Base-by-base conservation (phyloP, 1,139 yeast genomes). In the Meyerozyma athensensis region DNA sequence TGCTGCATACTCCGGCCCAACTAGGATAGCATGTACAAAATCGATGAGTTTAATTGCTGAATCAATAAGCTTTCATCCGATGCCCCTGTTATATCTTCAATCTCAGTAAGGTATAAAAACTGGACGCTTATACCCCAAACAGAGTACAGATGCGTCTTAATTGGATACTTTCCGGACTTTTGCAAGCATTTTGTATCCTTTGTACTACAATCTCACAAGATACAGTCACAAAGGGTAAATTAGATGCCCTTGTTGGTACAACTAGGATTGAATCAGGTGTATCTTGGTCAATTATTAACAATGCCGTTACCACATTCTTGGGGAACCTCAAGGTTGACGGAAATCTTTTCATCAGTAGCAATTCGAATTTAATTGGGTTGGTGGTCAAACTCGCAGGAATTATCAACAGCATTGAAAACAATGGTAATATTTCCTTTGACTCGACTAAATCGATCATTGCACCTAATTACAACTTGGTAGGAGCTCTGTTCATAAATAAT, bases 261-360 rank as follows among this genome's bases (percentile, higher is more conserved):
- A 46, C 45, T 7, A 8, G 9, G 7, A 49, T 64, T 35, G 46
- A 51, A n/a, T 49, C 53, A 8, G 62, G 59, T 35, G 64, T 52
- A 13, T 61, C 52, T 42, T 63, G 61, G 59, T 61, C 69, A 16
- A 56, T 63, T 23, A 45, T 63, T 36, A 50, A 63, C 44, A 61
- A 61, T 40, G 57, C 58, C 18, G 38, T 48, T 35, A 44, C 56
- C 13, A 40, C 52, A 4, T 47, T 57, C 33, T 7, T 21, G 7
- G 47, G 49, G 22, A 65, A 66, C 12, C 51, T 50, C 23, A 45
- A 54, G 13, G 10, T 10, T 8, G 23, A 21, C 23, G 64, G 63
- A 8, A 7, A 21, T 7, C 23, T 21, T 10, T 21, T 21, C 23
- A 21, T 21, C 10, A 21, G 9, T 8, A 21, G 9, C 10, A 21